Conservation (phyloP, 2,329 filamentous ascomycete genomes). For the Phoma sp. region DNA sequence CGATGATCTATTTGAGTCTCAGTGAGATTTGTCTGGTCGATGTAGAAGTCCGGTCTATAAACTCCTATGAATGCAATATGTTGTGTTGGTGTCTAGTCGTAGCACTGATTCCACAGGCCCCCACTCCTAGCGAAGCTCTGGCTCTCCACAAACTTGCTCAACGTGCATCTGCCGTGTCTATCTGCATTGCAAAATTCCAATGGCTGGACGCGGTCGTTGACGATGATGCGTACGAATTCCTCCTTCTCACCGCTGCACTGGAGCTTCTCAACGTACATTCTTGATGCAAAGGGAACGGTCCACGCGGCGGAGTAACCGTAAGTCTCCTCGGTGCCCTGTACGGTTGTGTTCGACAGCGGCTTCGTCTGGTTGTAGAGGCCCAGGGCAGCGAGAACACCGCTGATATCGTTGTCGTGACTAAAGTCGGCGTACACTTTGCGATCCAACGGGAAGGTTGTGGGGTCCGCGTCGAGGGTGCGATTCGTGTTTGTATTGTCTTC, state of each 20-base stretch:
- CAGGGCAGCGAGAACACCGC: constrained; percentile 75
- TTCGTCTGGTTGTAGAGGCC: constrained; percentile 76
- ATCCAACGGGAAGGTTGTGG: constrained; percentile 75
- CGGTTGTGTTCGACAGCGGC: constrained; percentile 54
- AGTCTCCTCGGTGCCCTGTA: constrained; percentile 60
- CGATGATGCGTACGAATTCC: constrained; percentile 78
- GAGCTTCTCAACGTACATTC: constrained; percentile 91
- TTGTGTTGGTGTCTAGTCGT: constrained; percentile 10
- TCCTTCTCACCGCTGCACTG: constrained; percentile 66
- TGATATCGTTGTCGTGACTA: constrained; percentile 90
- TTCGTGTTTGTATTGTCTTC: constrained; percentile 79
- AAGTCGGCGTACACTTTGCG: constrained; percentile 82
- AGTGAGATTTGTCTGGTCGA: neutral
- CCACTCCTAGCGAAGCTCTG: constrained; percentile 75
- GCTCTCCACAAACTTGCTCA: constrained; percentile 75
- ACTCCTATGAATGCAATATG: neutral
- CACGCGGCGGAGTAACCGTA: constrained; percentile 78
- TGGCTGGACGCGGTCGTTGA: constrained; percentile 84
- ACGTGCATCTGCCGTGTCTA: constrained; percentile 71
- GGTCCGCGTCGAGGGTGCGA: constrained; percentile 72
- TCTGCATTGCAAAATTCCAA: constrained; percentile 76
- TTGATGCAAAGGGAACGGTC: constrained; percentile 81
- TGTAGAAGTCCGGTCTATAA: neutral
- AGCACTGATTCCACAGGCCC: constrained; percentile 76
- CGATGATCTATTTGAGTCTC: neutral